Evolutionary conservation across 768 basidiomycete genomes (phyloP).

Genomic region (Pisolithus sp.): DNA sequence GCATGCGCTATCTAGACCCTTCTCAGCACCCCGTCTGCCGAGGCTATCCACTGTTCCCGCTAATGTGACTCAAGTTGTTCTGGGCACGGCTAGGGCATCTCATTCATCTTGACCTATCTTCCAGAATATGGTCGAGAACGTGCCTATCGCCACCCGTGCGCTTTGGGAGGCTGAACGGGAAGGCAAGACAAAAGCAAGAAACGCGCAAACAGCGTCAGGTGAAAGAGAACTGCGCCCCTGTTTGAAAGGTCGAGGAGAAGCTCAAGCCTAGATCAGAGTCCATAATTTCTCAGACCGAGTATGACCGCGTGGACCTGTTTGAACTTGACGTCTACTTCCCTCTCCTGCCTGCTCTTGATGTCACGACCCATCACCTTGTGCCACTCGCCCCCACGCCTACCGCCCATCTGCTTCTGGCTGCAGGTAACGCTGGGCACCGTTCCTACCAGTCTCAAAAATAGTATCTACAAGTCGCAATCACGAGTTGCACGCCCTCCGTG

Average conservation of each 20-base stretch:
- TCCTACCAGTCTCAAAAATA: conserved; percentile 52
- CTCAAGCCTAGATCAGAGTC: conserved; percentile 18
- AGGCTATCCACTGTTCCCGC: conserved; percentile 45
- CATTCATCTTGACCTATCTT: conserved; percentile 68
- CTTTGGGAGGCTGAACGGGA: conserved; percentile 73
- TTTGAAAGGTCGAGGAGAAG: conserved; percentile 22
- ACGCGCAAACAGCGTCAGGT: conserved; percentile 18
- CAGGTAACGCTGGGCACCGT: conserved; percentile 15
- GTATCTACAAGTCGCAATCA: conserved; percentile 47
- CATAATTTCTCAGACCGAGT: neutral
- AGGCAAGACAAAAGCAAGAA: conserved; percentile 42
- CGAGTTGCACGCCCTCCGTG: conserved; percentile 52
- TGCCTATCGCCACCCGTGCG: conserved; percentile 70
- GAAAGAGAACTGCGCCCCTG: conserved; percentile 13
- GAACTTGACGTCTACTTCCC: conserved; percentile 63
- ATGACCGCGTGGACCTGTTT: conserved; percentile 19
- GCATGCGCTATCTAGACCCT: conserved; percentile 42
- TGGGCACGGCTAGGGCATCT: conserved; percentile 73
- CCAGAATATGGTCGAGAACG: conserved; percentile 73
- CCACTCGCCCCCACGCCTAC: conserved; percentile 75
- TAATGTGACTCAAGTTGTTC: conserved; percentile 58
- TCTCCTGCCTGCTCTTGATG: conserved; percentile 25
- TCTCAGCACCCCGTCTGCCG: conserved; percentile 49
- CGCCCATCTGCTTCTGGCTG: conserved; percentile 51
- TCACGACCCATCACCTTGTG: conserved; percentile 64